Evolutionary conservation across 2,329 filamentous ascomycete species (phyloP).

Genomic region (Penicillium glabrum): DNA sequence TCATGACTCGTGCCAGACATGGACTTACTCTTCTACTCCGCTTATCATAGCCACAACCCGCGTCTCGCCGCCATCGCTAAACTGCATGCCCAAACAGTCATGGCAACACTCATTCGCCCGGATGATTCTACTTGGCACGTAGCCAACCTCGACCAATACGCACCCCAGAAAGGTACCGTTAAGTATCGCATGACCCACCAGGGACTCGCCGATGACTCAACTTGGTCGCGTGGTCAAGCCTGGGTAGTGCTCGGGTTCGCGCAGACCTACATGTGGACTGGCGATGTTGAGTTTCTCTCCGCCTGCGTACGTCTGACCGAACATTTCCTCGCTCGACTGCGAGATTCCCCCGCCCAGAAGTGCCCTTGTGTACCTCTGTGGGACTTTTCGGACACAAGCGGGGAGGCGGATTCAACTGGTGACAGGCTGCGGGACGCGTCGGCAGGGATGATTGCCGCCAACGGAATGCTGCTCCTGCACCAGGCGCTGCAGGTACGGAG

Average conservation of each 20-base stretch:
- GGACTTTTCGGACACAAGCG: background rate
- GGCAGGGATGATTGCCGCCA: constrained; percentile 40
- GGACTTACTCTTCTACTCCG: background rate
- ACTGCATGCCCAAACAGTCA: background rate
- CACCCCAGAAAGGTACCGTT: constrained; percentile 7
- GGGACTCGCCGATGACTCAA: constrained; percentile 20
- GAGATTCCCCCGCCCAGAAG: background rate
- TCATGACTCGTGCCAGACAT: background rate
- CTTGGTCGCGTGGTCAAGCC: constrained; percentile 25
- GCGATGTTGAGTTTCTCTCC: constrained; percentile 27
- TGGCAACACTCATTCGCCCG: constrained; percentile 1
- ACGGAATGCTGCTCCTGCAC: constrained; percentile 42
- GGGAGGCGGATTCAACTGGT: constrained; percentile 34
- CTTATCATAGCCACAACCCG: background rate
- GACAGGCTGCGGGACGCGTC: constrained; percentile 9
- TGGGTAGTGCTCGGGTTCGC: constrained; percentile 32
- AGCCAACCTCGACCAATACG: constrained; percentile 19
- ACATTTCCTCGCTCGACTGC: background rate
- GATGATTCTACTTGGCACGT: constrained; percentile 22
- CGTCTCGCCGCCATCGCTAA: background rate
- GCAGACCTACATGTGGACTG: constrained; percentile 43
- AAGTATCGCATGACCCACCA: constrained; percentile 22
- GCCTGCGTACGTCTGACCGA: background rate
- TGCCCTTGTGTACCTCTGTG: background rate
- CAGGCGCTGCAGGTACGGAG: constrained; percentile 20